Evolutionary conservation across 176 grass and related monocot species (phyloP), one percentile per base, ranked within the genome.

Genomic region (Tillandsia fasciculata): DNA sequence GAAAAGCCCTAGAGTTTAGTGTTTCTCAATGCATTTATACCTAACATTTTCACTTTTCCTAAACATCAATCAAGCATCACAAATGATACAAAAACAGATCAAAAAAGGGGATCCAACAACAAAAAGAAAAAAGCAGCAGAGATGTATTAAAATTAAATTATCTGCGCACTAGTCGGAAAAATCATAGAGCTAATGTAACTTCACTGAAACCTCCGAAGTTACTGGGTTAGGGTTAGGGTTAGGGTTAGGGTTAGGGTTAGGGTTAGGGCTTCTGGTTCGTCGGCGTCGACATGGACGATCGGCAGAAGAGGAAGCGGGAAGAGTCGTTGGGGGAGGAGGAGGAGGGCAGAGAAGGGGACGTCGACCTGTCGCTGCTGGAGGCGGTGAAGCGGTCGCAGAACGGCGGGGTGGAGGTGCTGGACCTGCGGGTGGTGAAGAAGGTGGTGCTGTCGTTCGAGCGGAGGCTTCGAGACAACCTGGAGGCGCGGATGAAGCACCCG

Each of bases 401-500:
- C 22, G 89, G 82, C 6, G 83, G 76, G 18, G 76, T 86, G 1
- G 93, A 97, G 12, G 86, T 86, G 27, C 88, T 97, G 22, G 93
- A 97, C 86, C 76, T 89, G 42, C 89, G 93, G 11, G 81, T 86
- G 6, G 79, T 79, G 10, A 97, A 97, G 77, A 83, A 91, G 50
- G 84, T 92, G 9, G 86, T 97, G 0, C 80, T 97, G 2, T 72
- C 81, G 64, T 97, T 97, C 84, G 89, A 97, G 86, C 93, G 89
- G 49, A 79, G 86, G 10, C 93, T 97, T 4, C 76, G 82, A 0
- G 88, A 92, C 66, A 97, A 97, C 82, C 86, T 97, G 65, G 93
- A 97, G 86, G 93, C 86, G 15, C 86, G 93, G 17, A 92, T 97
- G 86, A 97, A 92, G 74, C 83, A 96, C 61, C 86, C 93, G 18